These are phyloP conservation scores for Sequoiadendron giganteum DNA, from an alignment of 75 land plant genomes.

Conservation along the genomic window DNA sequence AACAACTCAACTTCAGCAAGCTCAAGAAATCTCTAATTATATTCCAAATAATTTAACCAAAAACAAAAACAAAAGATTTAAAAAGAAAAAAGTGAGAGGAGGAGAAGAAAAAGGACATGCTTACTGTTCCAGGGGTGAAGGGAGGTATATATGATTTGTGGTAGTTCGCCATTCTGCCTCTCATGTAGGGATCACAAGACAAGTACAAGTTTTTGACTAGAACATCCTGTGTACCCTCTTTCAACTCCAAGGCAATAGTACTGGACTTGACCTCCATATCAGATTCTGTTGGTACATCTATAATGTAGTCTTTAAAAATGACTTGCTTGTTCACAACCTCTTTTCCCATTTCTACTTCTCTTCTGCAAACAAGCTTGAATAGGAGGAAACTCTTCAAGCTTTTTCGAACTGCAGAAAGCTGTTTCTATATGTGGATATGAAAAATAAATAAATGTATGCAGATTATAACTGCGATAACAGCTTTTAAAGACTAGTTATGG, in stretches of 20 bases:
- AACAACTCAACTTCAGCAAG: no score
- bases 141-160: slow-evolving; percentile 22
- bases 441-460: no score
- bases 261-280: slow-evolving; percentile 57
- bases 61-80: neutral
- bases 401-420: no score
- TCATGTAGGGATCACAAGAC: slow-evolving; percentile 87
- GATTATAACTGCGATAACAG: no score
- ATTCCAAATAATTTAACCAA: no score
- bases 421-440: no score
- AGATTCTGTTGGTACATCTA: slow-evolving; percentile 42
- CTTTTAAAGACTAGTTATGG: no score
- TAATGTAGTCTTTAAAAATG: slow-evolving; percentile 46
- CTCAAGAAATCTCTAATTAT: no score
- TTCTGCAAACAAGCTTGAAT: no score
- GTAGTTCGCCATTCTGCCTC: slow-evolving; percentile 44
- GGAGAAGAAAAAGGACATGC: slow-evolving; percentile 1
- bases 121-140: slow-evolving; percentile 45
- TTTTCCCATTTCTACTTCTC: neutral
- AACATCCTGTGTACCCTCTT: slow-evolving; percentile 36
- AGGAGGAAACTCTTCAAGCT: no score
- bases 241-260: slow-evolving; percentile 27
- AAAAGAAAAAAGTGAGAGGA: slow-evolving; percentile 19
- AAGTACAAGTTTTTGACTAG: slow-evolving; percentile 80
- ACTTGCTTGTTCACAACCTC: slow-evolving; percentile 57